Evolutionary conservation across 208 protist genomes (phyloP).

Genomic region (Leishmania braziliensis): DNA sequence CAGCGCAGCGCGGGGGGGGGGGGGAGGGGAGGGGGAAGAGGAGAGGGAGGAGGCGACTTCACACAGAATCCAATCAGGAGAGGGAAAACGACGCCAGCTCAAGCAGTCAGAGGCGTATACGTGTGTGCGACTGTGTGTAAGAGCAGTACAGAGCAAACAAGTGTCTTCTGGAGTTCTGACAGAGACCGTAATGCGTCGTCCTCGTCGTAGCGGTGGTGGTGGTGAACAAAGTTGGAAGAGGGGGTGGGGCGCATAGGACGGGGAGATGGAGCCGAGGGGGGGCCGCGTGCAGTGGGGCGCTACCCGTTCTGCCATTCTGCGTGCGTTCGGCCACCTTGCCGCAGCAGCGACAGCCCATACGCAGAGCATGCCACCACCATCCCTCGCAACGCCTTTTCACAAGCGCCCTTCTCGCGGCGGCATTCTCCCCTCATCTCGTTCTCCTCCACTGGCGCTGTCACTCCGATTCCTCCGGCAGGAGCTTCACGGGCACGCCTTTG

Average conservation of each 20-base stretch:
- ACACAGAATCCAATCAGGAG: background rate
- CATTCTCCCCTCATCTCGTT: background rate
- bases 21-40: slow-evolving; percentile 99
- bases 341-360: background rate
- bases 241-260: background rate
- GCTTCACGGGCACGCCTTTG: slow-evolving; percentile 62
- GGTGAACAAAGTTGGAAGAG: background rate
- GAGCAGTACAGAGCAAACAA: slow-evolving; percentile 84
- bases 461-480: slow-evolving; percentile 10
- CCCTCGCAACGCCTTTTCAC: background rate
- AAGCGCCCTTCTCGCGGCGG: no score
- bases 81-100: background rate
- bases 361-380: background rate
- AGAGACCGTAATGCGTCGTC: background rate
- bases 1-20: slow-evolving; percentile 99
- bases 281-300: background rate
- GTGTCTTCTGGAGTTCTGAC: background rate
- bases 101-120: background rate
- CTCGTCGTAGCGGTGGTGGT: background rate
- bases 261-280: background rate
- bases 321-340: background rate
- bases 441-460: background rate
- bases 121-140: background rate
- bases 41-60: background rate
- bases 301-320: background rate